Conservation (phyloP, 2,329 filamentous ascomycete genomes). For the Harringtonia lauricola region DNA sequence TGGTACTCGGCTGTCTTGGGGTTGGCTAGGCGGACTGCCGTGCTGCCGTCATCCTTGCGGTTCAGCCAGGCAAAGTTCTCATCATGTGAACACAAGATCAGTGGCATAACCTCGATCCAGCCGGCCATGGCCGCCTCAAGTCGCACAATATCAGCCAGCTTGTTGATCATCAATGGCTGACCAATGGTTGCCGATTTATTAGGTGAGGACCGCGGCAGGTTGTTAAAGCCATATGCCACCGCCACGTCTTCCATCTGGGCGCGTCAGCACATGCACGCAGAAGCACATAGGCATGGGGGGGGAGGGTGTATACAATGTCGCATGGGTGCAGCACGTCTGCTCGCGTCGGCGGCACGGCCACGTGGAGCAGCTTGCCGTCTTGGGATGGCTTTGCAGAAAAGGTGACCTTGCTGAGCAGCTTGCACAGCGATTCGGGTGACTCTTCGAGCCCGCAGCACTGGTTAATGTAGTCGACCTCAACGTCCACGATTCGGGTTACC, state of each 20-base stretch:
- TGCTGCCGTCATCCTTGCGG: conserved; percentile 74
- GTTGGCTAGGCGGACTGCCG: conserved; percentile 76
- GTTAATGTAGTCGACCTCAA: conserved; percentile 90
- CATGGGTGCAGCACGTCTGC: conserved; percentile 94
- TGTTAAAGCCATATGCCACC: conserved; percentile 96
- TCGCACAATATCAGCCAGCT: conserved; percentile 84
- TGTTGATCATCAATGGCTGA: conserved; percentile 83
- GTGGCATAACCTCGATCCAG: conserved; percentile 91
- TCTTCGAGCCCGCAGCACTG: conserved; percentile 76
- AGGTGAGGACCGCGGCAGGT: conserved; percentile 75
- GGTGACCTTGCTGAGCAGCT: conserved; percentile 80
- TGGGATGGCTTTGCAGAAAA: conserved; percentile 68
- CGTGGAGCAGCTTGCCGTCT: conserved; percentile 60
- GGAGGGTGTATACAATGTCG: conserved; percentile 47
- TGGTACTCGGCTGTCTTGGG: conserved; percentile 92
- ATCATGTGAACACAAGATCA: conserved; percentile 94
- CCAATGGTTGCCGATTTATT: conserved; percentile 80
- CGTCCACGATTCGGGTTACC: conserved; percentile 62
- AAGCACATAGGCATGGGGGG: neutral
- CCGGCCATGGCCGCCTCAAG: conserved; percentile 85
- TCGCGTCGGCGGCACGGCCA: conserved; percentile 76
- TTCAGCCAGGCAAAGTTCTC: conserved; percentile 97
- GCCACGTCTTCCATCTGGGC: conserved; percentile 83
- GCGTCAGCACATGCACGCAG: neutral
- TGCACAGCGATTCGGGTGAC: conserved; percentile 63